Evolutionary conservation across 208 protist species (phyloP).

Genomic region (Naegleria fowleri): DNA sequence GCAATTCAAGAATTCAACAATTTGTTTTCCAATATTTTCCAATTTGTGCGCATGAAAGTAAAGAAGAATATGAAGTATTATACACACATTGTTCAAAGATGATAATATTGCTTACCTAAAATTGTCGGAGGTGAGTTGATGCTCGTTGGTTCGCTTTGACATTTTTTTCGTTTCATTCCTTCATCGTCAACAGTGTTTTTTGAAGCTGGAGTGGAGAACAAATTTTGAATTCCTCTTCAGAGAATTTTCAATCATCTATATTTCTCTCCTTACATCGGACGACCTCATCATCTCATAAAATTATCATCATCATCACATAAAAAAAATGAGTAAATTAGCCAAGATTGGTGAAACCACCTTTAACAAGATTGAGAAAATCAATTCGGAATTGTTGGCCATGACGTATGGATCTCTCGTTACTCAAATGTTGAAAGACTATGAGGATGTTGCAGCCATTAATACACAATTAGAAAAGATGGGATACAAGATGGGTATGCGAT

Average conservation of each 20-base stretch:
- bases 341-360: slow-evolving; percentile 65
- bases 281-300: no score
- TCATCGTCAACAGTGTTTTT: no score
- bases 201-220: no score
- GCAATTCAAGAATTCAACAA: no score
- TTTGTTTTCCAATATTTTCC: no score
- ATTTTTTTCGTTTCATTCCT: background rate
- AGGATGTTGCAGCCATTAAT: slow-evolving; percentile 87
- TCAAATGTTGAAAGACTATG: slow-evolving; percentile 87
- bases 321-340: slow-evolving; percentile 23
- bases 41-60: no score
- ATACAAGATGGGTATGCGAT: slow-evolving; percentile 88
- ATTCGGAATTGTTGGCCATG: slow-evolving; percentile 91
- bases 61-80: no score
- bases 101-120: no score
- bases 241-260: no score
- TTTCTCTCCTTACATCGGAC: no score
- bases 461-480: slow-evolving; percentile 89
- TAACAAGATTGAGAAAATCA: slow-evolving; percentile 55
- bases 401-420: slow-evolving; percentile 93
- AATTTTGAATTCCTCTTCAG: background rate
- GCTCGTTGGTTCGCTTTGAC: background rate
- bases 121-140: background rate
- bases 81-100: no score
- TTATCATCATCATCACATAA: background rate